phyloP scores from a whole-genome alignment of 2,329 filamentous ascomycete species.

The Alternaria incomplexa region DNA sequence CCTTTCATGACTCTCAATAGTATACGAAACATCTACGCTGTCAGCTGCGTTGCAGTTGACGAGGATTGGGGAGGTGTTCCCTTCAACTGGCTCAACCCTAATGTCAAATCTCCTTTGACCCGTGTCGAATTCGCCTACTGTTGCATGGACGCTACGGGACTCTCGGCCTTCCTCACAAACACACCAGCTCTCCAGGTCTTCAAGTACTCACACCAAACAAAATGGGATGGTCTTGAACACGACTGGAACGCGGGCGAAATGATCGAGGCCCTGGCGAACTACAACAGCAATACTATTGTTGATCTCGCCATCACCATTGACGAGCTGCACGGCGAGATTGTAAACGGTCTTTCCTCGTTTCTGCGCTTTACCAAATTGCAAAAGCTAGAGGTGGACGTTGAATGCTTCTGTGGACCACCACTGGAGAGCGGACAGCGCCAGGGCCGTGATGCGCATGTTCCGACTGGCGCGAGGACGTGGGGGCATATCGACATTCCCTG shows the following conservation, averaged over 20 bases:
- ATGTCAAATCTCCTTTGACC: constrained; percentile 27
- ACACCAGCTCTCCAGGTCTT: constrained; percentile 36
- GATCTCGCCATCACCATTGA: constrained; percentile 45
- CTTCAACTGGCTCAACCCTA: constrained; percentile 35
- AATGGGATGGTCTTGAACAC: constrained; percentile 38
- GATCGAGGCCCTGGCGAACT: constrained; percentile 29
- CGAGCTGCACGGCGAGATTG: constrained; percentile 35
- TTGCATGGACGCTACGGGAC: constrained; percentile 39
- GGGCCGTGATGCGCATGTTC: constrained; percentile 24
- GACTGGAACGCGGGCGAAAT: constrained; percentile 47
- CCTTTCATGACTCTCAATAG: constrained; percentile 35
- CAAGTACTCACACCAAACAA: constrained; percentile 44
- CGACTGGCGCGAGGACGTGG: constrained; percentile 32
- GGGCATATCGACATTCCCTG: constrained; percentile 41
- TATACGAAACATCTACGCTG: constrained; percentile 37
- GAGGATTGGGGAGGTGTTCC: constrained; percentile 39
- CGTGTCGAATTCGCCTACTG: constrained; percentile 40
- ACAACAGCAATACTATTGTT: constrained; percentile 30
- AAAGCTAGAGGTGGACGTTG: constrained; percentile 39
- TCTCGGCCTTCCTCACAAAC: constrained; percentile 30
- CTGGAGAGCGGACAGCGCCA: constrained; percentile 41
- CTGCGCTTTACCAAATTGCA: constrained; percentile 30
- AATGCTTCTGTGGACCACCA: constrained; percentile 42
- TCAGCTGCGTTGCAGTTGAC: constrained; percentile 40
- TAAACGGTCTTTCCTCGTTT: constrained; percentile 42